Conservation (phyloP, 2,329 filamentous ascomycete species). For the Chaetothyriales sp. region DNA sequence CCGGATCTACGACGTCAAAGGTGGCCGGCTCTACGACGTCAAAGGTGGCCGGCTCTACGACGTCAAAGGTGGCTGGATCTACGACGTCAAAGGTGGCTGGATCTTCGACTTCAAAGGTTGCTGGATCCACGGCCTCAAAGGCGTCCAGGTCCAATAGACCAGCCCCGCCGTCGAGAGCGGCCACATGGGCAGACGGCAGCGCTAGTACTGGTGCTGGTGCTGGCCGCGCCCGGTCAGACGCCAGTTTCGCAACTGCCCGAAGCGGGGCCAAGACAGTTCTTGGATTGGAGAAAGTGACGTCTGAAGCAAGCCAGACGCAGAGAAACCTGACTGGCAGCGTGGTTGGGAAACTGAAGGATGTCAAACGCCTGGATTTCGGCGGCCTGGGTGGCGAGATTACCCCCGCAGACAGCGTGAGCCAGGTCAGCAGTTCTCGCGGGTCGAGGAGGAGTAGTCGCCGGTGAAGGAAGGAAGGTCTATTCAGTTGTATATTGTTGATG, state of each 20-base stretch:
- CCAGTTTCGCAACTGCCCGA: constrained; percentile 8
- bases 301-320: background rate
- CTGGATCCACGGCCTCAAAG: background rate
- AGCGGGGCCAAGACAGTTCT: background rate
- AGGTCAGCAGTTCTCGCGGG: constrained; percentile 8
- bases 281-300: background rate
- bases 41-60: background rate
- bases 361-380: constrained; percentile 9
- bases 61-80: background rate
- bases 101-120: background rate
- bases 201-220: no score
- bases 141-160: constrained; percentile 5
- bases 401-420: constrained; percentile 17
- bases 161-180: constrained; percentile 14
- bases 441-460: constrained; percentile 2
- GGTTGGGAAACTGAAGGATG: constrained; percentile 14
- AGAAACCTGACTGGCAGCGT: constrained; percentile 6
- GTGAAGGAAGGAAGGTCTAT: background rate
- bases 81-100: background rate
- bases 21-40: background rate
- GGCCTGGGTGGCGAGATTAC: constrained; percentile 11
- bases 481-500: no score
- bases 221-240: background rate
- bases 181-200: constrained; percentile 13
- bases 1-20: no score